Conservation (phyloP, 805 yeast species). For the Monosporozyma solicola region DNA sequence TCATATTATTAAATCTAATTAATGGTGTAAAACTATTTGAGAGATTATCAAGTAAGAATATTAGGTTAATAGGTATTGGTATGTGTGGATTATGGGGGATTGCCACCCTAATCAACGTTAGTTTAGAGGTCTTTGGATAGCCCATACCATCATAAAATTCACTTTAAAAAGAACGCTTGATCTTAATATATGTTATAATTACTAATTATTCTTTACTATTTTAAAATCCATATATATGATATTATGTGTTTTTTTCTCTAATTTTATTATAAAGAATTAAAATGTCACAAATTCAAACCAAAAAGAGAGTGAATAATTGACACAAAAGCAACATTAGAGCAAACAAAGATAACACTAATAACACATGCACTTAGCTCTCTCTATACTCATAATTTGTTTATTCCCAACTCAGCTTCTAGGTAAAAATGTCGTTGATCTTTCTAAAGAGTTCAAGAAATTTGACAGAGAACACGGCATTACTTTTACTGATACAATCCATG, state of each 20-base stretch:
- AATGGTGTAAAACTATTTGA: slow-evolving; percentile 9
- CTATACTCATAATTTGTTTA: not conserved
- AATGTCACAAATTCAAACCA: not conserved
- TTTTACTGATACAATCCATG: slow-evolving; percentile 16
- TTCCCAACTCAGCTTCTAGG: not conserved
- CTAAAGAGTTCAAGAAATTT: not conserved
- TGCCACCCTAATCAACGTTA: slow-evolving; percentile 20
- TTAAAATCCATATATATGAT: not conserved
- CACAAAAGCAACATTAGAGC: not conserved
- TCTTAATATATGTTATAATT: not conserved
- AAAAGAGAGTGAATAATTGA: not conserved
- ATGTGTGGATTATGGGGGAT: slow-evolving; percentile 23
- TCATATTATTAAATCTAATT: slow-evolving; percentile 13
- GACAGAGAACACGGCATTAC: not conserved
- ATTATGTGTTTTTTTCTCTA: not conserved
- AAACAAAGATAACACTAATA: not conserved
- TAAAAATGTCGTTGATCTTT: not conserved
- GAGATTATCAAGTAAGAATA: slow-evolving; percentile 8
- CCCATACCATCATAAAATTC: too few relatives aligned
- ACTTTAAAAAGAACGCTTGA: not conserved
- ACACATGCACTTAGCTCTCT: not conserved
- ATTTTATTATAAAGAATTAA: not conserved
- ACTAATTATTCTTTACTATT: not conserved
- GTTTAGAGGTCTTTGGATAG: slow-evolving; percentile 14
- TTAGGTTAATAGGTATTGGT: slow-evolving; percentile 15